These are phyloP conservation scores for Fomes fomentarius DNA, from an alignment of 1,284 basidiomycete species.

Conservation along the genomic window DNA sequence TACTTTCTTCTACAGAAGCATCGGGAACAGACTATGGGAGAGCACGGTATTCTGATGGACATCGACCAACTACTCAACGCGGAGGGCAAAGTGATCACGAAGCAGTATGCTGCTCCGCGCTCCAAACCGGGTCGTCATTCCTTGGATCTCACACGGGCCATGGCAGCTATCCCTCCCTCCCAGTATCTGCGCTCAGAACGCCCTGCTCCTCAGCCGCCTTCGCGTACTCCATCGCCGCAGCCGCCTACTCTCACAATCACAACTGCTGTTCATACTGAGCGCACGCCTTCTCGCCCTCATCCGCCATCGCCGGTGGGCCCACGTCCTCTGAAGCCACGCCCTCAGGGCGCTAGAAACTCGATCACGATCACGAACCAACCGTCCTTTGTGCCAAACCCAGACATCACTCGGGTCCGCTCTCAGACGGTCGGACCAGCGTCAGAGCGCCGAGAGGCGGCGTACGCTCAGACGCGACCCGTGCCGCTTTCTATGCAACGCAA, in stretches of 20 bases:
- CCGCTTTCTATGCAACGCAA: constrained; percentile 20
- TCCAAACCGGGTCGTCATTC: constrained; percentile 24
- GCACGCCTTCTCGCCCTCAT: constrained; percentile 40
- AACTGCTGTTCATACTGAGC: constrained; percentile 21
- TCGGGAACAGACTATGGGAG: constrained; percentile 72
- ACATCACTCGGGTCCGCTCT: constrained; percentile 13
- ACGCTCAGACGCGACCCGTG: not conserved
- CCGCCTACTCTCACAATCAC: constrained; percentile 24
- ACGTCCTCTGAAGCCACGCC: constrained; percentile 39
- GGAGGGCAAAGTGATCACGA: constrained; percentile 44
- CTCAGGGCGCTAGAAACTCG: constrained; percentile 19
- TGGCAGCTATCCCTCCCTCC: constrained; percentile 19
- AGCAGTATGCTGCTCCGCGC: constrained; percentile 48
- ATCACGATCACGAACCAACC: constrained; percentile 8
- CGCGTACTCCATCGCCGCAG: constrained; percentile 38
- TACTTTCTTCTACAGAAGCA: constrained; percentile 88
- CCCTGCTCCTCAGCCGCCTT: constrained; percentile 30
- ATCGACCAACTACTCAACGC: constrained; percentile 35
- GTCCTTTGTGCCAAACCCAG: constrained; percentile 20
- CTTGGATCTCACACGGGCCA: constrained; percentile 8
- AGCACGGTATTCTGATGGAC: constrained; percentile 57
- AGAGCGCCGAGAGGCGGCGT: not conserved
- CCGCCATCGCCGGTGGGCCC: constrained; percentile 55
- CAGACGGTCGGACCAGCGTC: constrained; percentile 6
- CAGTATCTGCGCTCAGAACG: constrained; percentile 25